phyloP scores from a whole-genome alignment of 31 red algal genomes.

The Porphyra umbilicalis region DNA sequence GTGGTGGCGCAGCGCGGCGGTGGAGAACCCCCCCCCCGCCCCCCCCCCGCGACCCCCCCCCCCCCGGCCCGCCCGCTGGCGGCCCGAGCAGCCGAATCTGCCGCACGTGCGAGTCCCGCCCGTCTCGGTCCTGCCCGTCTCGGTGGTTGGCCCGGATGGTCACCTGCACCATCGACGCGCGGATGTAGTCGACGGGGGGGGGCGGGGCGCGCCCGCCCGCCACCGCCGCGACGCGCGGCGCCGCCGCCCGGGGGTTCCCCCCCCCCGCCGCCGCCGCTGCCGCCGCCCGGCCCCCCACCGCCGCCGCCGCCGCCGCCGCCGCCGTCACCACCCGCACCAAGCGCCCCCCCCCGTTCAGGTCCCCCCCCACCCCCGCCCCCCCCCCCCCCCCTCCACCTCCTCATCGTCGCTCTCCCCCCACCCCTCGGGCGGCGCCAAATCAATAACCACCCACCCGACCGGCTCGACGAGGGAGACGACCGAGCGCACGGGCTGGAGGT shows the following conservation, averaged over 20 bases:
- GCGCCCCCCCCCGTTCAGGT: not conserved
- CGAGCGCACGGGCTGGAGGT: constrained; percentile 35
- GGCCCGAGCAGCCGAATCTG: constrained; percentile 50
- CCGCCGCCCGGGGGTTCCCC: not conserved
- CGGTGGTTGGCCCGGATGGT: constrained; percentile 63
- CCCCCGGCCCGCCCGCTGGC: not conserved
- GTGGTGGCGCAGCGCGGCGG: not conserved
- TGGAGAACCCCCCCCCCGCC: not conserved
- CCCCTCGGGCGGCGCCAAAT: constrained; percentile 15
- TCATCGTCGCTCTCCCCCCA: not conserved
- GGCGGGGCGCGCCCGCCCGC: not conserved
- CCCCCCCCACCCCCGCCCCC: not conserved
- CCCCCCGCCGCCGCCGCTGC: not conserved
- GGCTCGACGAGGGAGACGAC: constrained; percentile 28
- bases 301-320: not conserved
- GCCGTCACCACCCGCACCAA: not conserved
- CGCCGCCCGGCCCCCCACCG: not conserved
- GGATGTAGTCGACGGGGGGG: not conserved
- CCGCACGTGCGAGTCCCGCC: constrained; percentile 78
- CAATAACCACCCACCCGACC: constrained; percentile 62
- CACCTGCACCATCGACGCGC: constrained; percentile 61
- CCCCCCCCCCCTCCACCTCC: not conserved
- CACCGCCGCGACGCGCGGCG: not conserved
- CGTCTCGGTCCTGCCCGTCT: no score
- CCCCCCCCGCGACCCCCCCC: not conserved